phyloP scores from a whole-genome alignment of 805 yeast genomes.

The Maudiozyma saulgeensis region DNA sequence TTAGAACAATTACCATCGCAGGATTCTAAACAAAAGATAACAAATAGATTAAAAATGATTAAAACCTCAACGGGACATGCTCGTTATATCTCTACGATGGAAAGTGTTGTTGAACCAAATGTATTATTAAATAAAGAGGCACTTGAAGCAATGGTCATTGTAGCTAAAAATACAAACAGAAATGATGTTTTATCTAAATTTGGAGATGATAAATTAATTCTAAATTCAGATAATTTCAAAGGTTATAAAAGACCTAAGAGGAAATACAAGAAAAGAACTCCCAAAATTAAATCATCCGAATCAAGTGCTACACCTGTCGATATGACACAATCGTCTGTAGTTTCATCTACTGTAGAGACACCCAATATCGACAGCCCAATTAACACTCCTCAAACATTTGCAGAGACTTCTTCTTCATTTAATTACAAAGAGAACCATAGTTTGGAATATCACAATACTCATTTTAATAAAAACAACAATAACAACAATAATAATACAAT shows the following conservation, averaged over 20 bases:
- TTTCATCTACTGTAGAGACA: slow-evolving; percentile 10
- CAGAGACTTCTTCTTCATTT: not conserved
- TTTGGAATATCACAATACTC: not conserved
- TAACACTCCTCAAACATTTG: not conserved
- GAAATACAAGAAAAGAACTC: slow-evolving; percentile 15
- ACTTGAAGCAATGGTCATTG: slow-evolving; percentile 28
- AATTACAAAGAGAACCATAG: not conserved
- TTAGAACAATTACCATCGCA: slow-evolving; percentile 14
- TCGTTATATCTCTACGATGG: slow-evolving; percentile 28
- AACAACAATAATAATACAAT: not conserved
- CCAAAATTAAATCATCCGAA: slow-evolving; percentile 14
- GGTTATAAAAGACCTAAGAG: slow-evolving; percentile 15
- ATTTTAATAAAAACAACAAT: too few relatives aligned
- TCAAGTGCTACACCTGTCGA: slow-evolving; percentile 5
- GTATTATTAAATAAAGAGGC: slow-evolving; percentile 28
- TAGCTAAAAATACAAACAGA: slow-evolving; percentile 21
- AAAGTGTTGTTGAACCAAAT: slow-evolving; percentile 28
- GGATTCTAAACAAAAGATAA: slow-evolving; percentile 18
- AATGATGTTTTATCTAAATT: slow-evolving; percentile 18
- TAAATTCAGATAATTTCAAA: slow-evolving; percentile 22
- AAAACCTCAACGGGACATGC: slow-evolving; percentile 26
- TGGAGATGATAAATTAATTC: slow-evolving; percentile 22
- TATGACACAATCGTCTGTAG: not conserved
- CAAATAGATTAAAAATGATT: slow-evolving; percentile 24
- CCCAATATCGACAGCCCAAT: not conserved